Evolutionary conservation across 495 filamentous ascomycete genomes (phyloP).

Genomic region (Entonaema liquescens): DNA sequence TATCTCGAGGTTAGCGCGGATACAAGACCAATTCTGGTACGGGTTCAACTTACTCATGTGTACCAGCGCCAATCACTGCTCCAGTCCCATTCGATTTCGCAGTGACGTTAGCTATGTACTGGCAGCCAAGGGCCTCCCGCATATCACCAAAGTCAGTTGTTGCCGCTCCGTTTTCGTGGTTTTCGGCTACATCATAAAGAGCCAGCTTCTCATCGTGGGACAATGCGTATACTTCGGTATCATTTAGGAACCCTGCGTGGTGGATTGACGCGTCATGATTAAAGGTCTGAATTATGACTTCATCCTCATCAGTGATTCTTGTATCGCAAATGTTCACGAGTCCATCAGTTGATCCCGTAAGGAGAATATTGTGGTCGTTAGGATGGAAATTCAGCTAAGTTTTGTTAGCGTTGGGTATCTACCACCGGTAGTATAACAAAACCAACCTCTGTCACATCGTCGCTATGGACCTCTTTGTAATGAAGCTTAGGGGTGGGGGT

Average conservation of each 20-base stretch:
- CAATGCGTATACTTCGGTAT: slow-evolving; percentile 73
- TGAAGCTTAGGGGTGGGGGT: slow-evolving; percentile 60
- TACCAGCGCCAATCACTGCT: slow-evolving; percentile 68
- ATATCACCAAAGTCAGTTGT: slow-evolving; percentile 79
- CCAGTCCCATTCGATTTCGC: slow-evolving; percentile 62
- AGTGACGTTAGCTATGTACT: slow-evolving; percentile 82
- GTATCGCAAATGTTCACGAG: slow-evolving; percentile 87
- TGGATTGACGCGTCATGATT: slow-evolving; percentile 88
- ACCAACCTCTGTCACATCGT: slow-evolving; percentile 84
- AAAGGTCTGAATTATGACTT: slow-evolving; percentile 83
- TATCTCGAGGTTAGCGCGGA: slow-evolving; percentile 28
- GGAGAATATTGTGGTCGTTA: slow-evolving; percentile 65
- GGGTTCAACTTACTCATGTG: slow-evolving; percentile 59
- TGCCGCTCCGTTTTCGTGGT: slow-evolving; percentile 62
- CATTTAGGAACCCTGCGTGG: slow-evolving; percentile 79
- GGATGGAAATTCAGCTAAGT: slow-evolving; percentile 77
- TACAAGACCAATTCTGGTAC: neutral
- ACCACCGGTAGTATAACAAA: neutral
- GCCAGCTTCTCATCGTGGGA: slow-evolving; percentile 85
- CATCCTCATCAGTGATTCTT: slow-evolving; percentile 79
- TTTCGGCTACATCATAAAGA: slow-evolving; percentile 72
- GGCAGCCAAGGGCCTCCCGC: slow-evolving; percentile 72
- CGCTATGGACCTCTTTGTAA: slow-evolving; percentile 88
- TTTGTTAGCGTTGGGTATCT: slow-evolving; percentile 1
- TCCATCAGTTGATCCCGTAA: slow-evolving; percentile 92